Conservation (phyloP, 1,284 basidiomycete genomes). For the Inonotus hispidus region DNA sequence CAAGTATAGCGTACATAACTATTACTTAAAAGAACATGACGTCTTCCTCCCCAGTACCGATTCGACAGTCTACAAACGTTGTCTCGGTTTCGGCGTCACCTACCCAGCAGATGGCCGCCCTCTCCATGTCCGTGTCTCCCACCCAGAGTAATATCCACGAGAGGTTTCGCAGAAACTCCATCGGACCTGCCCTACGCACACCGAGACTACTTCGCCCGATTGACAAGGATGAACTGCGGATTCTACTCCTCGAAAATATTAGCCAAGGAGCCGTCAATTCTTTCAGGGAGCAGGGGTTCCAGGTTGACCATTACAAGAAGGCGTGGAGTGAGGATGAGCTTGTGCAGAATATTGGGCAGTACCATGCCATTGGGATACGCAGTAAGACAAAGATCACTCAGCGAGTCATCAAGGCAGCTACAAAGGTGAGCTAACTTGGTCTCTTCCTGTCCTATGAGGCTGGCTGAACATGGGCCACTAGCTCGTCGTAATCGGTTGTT, state of each 20-base stretch:
- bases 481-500: conserved; percentile 97
- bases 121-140: conserved; percentile 47
- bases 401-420: conserved; percentile 80
- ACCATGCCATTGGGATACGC: conserved; percentile 95
- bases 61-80: conserved; percentile 24
- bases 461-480: conserved; percentile 29
- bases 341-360: conserved; percentile 77
- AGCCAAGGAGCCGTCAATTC: conserved; percentile 83
- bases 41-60: conserved; percentile 11
- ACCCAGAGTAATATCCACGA: conserved; percentile 40
- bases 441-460: conserved; percentile 6
- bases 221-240: conserved; percentile 68
- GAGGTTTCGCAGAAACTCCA: conserved; percentile 34
- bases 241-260: conserved; percentile 94
- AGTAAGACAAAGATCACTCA: conserved; percentile 97
- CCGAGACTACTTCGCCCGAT: conserved; percentile 70
- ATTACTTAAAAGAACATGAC: conserved; percentile 8
- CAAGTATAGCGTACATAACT: background rate
- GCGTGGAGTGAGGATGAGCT: conserved; percentile 93
- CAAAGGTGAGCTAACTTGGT: conserved; percentile 49
- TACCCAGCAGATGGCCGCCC: conserved; percentile 22
- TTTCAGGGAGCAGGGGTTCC: conserved; percentile 84
- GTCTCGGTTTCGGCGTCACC: conserved; percentile 38
- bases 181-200: conserved; percentile 36
- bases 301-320: conserved; percentile 87